These are phyloP conservation scores for Suillus alpinus DNA, from an alignment of 768 basidiomycete genomes.

Conservation along the genomic window DNA sequence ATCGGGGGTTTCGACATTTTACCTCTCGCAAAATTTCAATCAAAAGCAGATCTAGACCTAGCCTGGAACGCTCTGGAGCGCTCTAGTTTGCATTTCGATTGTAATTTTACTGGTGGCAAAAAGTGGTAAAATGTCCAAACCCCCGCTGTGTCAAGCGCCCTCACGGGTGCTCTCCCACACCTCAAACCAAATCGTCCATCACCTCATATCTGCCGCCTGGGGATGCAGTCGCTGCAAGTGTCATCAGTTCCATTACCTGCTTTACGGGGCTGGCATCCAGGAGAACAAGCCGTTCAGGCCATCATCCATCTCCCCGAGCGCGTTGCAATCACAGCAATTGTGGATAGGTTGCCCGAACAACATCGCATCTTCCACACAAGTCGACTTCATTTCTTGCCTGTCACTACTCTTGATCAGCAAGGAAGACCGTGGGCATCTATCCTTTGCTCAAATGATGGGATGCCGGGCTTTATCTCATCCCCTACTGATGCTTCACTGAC, in stretches of 20 bases:
- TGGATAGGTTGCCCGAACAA: conserved; percentile 26
- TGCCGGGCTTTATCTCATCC: conserved; percentile 26
- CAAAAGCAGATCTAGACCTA: too few species aligned
- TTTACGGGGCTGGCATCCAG: conserved; percentile 44
- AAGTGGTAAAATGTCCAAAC: too few species aligned
- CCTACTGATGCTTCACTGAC: conserved; percentile 19
- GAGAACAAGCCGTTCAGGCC: conserved; percentile 26
- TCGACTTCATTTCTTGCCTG: conserved; percentile 28
- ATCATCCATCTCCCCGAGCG: conserved; percentile 22
- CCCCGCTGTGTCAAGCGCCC: too few species aligned
- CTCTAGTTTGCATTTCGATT: too few species aligned
- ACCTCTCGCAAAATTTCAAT: too few species aligned
- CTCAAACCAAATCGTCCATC: background rate
- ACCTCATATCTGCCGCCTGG: background rate
- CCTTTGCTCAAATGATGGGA: conserved; percentile 25
- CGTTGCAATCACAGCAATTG: conserved; percentile 23
- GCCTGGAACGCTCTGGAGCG: too few species aligned
- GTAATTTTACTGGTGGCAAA: too few species aligned
- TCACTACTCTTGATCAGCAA: conserved; percentile 29
- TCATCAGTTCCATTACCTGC: conserved; percentile 11
- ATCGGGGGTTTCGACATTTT: too few species aligned
- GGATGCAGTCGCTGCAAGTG: background rate
- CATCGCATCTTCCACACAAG: conserved; percentile 32
- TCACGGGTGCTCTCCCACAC: background rate
- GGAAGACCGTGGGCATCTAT: conserved; percentile 34